Evolutionary conservation across 139 green algal species (phyloP).

Genomic region (Micromonas pusilla): DNA sequence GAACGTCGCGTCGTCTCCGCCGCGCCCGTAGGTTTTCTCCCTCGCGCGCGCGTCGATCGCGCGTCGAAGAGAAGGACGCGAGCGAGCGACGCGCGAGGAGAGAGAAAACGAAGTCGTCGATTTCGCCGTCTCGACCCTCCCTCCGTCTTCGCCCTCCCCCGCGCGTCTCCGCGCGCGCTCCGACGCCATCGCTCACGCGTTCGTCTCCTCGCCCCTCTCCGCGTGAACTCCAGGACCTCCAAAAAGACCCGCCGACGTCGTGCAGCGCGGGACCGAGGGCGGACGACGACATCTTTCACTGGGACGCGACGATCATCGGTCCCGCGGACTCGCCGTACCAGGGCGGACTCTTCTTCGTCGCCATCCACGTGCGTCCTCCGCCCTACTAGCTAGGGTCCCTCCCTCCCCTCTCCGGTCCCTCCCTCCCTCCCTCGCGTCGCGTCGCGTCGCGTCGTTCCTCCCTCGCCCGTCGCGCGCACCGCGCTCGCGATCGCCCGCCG

Average conservation of each 20-base stretch:
- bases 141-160: no score
- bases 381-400: no score
- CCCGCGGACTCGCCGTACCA: constrained; percentile 82
- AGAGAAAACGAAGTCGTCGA: no score
- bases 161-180: not conserved
- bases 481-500: no score
- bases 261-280: constrained; percentile 54
- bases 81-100: no score
- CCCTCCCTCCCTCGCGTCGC: no score
- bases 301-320: constrained; percentile 79
- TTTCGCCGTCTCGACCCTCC: no score
- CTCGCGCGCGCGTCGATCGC: not conserved
- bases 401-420: no score
- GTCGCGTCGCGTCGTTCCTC: no score
- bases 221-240: constrained; percentile 56
- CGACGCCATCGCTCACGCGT: not conserved
- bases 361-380: constrained; percentile 59
- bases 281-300: constrained; percentile 86
- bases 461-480: no score
- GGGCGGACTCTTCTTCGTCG: constrained; percentile 91
- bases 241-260: constrained; percentile 81
- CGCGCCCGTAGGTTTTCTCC: not conserved
- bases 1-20: not conserved
- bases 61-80: not conserved
- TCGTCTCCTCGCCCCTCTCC: not conserved